These are phyloP conservation scores for Penicillium concentricum DNA, from an alignment of 2,329 filamentous ascomycete genomes.

Conservation along the genomic window DNA sequence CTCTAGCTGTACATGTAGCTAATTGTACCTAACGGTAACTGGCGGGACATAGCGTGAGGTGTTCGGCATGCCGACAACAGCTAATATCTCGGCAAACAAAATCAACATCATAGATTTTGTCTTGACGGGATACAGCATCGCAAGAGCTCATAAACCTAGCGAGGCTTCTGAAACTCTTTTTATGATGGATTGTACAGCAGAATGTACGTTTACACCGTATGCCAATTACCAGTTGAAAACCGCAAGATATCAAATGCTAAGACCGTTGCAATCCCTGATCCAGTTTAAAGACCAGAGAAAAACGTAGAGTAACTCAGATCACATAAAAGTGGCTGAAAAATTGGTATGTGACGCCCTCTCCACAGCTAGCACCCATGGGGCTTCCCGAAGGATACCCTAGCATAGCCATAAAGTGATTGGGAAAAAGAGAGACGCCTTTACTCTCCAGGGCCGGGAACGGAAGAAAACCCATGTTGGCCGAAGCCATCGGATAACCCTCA, in stretches of 20 bases:
- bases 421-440: constrained; percentile 46
- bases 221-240: background rate
- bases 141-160: background rate
- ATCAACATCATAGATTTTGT: background rate
- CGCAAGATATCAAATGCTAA: background rate
- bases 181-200: background rate
- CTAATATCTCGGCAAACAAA: background rate
- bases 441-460: constrained; percentile 53
- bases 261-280: background rate
- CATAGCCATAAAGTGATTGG: constrained; percentile 44
- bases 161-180: background rate
- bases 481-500: constrained; percentile 50
- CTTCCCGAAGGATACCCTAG: constrained; percentile 42
- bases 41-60: background rate
- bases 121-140: background rate
- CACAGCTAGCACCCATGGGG: constrained; percentile 48
- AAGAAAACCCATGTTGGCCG: constrained; percentile 47
- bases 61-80: background rate
- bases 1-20: background rate
- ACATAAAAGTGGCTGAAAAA: constrained; percentile 15
- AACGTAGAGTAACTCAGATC: background rate
- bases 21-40: too few relatives aligned
- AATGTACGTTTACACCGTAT: background rate
- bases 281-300: background rate
- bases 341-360: constrained; percentile 47